Evolutionary conservation across 768 basidiomycete genomes (phyloP).

Genomic region (Termitomyces sp.): DNA sequence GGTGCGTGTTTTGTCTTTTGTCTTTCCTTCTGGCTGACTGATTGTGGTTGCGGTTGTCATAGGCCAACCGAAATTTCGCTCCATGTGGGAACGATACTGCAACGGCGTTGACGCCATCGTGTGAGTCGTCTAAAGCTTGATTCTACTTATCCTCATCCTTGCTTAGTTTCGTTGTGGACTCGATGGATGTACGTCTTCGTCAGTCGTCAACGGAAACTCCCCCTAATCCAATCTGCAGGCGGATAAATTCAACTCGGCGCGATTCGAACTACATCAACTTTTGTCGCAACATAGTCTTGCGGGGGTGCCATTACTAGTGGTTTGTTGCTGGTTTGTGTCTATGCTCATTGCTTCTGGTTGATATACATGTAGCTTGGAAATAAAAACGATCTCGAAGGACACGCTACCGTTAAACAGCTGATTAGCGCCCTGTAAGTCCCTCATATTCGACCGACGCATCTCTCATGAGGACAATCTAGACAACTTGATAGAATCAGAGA

Average conservation of each 20-base stretch:
- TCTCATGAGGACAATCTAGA: slow-evolving; percentile 26
- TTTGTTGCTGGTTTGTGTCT: slow-evolving; percentile 30
- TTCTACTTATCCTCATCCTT: neutral
- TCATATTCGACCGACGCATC: neutral
- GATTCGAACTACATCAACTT: slow-evolving; percentile 81
- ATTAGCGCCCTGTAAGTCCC: slow-evolving; percentile 66
- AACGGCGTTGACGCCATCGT: slow-evolving; percentile 89
- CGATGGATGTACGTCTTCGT: slow-evolving; percentile 62
- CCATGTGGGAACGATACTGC: slow-evolving; percentile 96
- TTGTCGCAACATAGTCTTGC: slow-evolving; percentile 58
- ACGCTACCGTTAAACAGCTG: slow-evolving; percentile 76
- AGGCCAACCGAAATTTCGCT: slow-evolving; percentile 92
- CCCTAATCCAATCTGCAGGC: slow-evolving; percentile 35
- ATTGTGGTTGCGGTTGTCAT: neutral
- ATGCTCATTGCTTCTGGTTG: neutral
- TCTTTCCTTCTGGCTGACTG: neutral
- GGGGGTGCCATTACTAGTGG: slow-evolving; percentile 80
- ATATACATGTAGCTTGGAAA: slow-evolving; percentile 65
- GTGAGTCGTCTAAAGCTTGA: slow-evolving; percentile 37
- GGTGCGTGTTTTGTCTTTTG: slow-evolving; percentile 39
- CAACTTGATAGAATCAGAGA: slow-evolving; percentile 77
- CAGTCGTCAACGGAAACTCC: neutral
- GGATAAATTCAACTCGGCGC: slow-evolving; percentile 78
- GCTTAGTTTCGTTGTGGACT: slow-evolving; percentile 86
- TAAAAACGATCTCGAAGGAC: slow-evolving; percentile 83